Evolutionary conservation across 2,329 filamentous ascomycete species (phyloP).

Genomic region (Ambrosiella xylebori): DNA sequence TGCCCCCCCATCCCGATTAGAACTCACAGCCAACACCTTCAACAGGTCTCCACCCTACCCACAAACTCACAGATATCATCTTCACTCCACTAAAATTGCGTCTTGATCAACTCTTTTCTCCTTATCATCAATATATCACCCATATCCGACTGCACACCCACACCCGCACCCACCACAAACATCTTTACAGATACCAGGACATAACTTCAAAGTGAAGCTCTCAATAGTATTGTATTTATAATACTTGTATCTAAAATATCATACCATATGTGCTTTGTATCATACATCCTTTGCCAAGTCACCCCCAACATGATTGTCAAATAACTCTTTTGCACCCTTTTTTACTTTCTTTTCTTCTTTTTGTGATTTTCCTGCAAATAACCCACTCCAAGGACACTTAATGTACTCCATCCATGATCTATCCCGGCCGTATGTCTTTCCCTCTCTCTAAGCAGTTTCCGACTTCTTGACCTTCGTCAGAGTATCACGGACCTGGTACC

Average conservation of each 20-base stretch:
- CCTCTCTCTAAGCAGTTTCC: constrained; percentile 5
- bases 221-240: neutral
- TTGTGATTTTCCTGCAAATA: neutral
- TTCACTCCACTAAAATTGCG: too few species aligned
- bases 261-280: neutral
- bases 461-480: constrained; percentile 4
- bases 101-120: too few species aligned
- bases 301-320: neutral
- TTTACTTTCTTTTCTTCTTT: neutral
- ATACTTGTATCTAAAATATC: neutral
- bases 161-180: too few species aligned
- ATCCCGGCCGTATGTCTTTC: neutral
- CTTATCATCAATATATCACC: too few species aligned
- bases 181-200: too few species aligned
- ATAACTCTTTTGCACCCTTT: neutral
- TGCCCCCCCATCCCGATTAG: too few species aligned
- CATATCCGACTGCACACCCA: too few species aligned
- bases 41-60: too few species aligned
- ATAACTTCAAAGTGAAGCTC: neutral
- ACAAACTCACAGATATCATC: too few species aligned
- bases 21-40: too few species aligned
- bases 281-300: neutral
- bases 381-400: neutral
- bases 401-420: neutral
- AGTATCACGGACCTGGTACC: constrained; percentile 37